Evolutionary conservation across 352 stramenopile genomes (phyloP), one percentile per base, ranked within the genome.

Genomic region (Aphanomyces cochlioides): DNA sequence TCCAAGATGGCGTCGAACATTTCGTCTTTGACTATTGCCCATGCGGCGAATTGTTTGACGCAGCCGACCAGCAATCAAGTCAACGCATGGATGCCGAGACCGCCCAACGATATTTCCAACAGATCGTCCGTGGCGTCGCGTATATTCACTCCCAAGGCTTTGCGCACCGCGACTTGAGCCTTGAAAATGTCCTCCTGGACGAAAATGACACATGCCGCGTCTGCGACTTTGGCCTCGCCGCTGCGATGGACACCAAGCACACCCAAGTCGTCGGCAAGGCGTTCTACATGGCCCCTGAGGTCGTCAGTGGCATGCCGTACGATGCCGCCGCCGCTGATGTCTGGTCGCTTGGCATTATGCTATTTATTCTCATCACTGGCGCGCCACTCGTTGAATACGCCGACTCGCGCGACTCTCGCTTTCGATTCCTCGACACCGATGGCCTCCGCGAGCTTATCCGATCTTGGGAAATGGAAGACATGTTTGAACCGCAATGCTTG

Each of bases 21-120:
- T 75, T 93, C 50, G 85, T 93, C 47, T 73, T 91, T n/a, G 83
- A 93, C 66, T 90, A 90, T 57, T 93, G 85, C 57, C 80, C 88
- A 47, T 80, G 82, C 21, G 85, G 85, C 28, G 85, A 93, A 66
- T 67, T 93, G 60, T 77, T 91, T 36, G 83, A 91, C 56, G 10
- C 43, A 10, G 36, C 43, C 10, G 54, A 61, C 15, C 15, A 28
- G 19, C 19, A 19, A 15, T 56, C 17, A 13, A 40, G 43, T 37
- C 84, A 85, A 63, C 85, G 88, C 70, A 78, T 96, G 15, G 66
- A 78, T 0, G 81, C 93, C 63, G 57, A 72, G 5, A 53, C 83
- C n/a, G 83, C 82, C 39, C 82, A 89, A 66, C 78, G 82, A 3
- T 60, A 60, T n/a, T 69, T 73, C 21, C 48, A 34, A 15, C 68